A percentile compares a stretch with the other conserved stretches of the same genome.
These are phyloP conservation scores for Alternaria dauci DNA, from an alignment of 2,329 filamentous ascomycete genomes.

Conservation along the genomic window DNA sequence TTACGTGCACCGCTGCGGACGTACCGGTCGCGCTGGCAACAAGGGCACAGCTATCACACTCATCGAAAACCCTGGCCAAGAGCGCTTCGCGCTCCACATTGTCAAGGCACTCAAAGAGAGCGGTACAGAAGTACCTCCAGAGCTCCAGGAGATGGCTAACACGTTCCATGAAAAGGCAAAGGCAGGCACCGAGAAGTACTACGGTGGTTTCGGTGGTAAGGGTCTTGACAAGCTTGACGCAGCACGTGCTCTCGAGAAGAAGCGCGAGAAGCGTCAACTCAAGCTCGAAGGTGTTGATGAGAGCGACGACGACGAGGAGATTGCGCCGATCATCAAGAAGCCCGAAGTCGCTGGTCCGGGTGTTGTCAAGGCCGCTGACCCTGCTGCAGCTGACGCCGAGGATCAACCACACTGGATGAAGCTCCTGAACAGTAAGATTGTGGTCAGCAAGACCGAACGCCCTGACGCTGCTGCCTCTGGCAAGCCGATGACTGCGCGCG, in stretches of 20 bases:
- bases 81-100: conserved; percentile 87
- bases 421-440: conserved; percentile 71
- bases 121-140: conserved; percentile 80
- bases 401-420: conserved; percentile 44
- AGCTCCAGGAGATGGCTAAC: conserved; percentile 67
- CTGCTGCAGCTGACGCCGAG: conserved; percentile 24
- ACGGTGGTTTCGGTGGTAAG: conserved; percentile 90
- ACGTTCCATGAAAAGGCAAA: conserved; percentile 90
- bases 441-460: conserved; percentile 74
- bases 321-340: conserved; percentile 66
- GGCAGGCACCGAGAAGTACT: conserved; percentile 86
- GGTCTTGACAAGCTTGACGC: conserved; percentile 91
- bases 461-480: conserved; percentile 57
- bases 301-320: conserved; percentile 80
- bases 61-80: conserved; percentile 89
- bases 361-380: conserved; percentile 41
- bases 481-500: conserved; percentile 68
- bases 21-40: conserved; percentile 93
- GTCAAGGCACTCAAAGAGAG: conserved; percentile 93
- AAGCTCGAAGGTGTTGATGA: conserved; percentile 90
- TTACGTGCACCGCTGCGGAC: conserved; percentile 92
- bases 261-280: conserved; percentile 77
- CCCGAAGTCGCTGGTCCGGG: conserved; percentile 55
- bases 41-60: conserved; percentile 96
- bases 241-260: conserved; percentile 85